Conservation (phyloP, 108 stramenopile species). For the Fragilariopsis cylindrus region DNA sequence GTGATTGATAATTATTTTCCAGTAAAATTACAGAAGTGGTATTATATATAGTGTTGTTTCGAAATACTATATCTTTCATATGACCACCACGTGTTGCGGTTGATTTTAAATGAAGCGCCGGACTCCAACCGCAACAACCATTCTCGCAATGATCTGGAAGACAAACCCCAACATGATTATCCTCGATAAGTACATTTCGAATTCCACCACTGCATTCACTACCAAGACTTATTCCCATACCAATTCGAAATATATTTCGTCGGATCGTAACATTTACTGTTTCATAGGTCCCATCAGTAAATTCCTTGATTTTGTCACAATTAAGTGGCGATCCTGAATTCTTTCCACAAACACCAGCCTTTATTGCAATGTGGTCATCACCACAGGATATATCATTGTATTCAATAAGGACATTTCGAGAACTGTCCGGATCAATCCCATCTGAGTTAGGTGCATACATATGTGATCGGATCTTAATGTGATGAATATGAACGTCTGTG, state of each 20-base stretch:
- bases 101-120: conserved; percentile 38
- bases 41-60: conserved; percentile 28
- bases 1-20: conserved; percentile 28
- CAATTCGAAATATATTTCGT: conserved; percentile 27
- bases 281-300: conserved; percentile 10
- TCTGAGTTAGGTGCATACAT: conserved; percentile 38
- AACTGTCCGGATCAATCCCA: conserved; percentile 49
- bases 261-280: conserved; percentile 30
- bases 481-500: conserved; percentile 30
- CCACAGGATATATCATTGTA: conserved; percentile 33
- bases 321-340: background rate
- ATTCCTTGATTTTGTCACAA: conserved; percentile 9
- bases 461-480: conserved; percentile 29
- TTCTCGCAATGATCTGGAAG: conserved; percentile 20
- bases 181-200: conserved; percentile 22
- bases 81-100: conserved; percentile 25
- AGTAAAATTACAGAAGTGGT: conserved; percentile 23
- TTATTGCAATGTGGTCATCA: conserved; percentile 48
- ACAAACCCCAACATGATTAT: conserved; percentile 29
- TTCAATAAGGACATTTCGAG: conserved; percentile 42
- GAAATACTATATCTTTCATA: conserved; percentile 27
- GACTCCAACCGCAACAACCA: conserved; percentile 30
- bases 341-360: conserved; percentile 37
- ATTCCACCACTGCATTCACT: conserved; percentile 44
- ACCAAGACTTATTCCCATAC: conserved; percentile 42